Evolutionary conservation across 495 filamentous ascomycete species (phyloP), one percentile per base, ranked within the genome.

Genomic region (Hyaloscypha finlandica): DNA sequence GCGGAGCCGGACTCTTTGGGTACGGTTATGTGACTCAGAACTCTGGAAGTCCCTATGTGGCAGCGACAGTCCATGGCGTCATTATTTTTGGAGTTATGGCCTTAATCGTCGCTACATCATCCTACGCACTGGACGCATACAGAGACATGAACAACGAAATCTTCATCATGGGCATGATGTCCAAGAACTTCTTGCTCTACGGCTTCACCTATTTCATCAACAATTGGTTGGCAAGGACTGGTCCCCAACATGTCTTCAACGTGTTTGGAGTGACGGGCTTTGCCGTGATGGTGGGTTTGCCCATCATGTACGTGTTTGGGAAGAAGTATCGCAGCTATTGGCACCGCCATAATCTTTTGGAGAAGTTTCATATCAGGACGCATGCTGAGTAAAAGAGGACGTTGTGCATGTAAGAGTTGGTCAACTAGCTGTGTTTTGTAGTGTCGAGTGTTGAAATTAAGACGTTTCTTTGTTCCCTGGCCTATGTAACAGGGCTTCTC

Each of bases 101-200:
- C 8, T 2, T 57, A 3, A 73, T 80, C 65, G 75, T 78, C 59
- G 79, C 74, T 33, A 80, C 76, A 9, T 76, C 69, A 6, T 77
- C 77, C 1, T 83, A 83, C 65, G 72, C 80, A 5, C 73, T 80
- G 6, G 80, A 82, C 59, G 80, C 79, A 22, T 80, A 81, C 53
- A 74, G 78, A 19, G 80, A 80, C 54, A 75, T 79, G 48, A 75
- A 73, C 12, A 74, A 79, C 3, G 80, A 82, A 61, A 79, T 79
- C 61, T 77, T 81, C 66, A 78, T 80, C n/a, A 74, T 77, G 9
- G 71, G 73, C 53, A 61, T 82, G 62, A 67, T 79, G 48, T 20
- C 80, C 57, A 77, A 80, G 70, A 82, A 82, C 31, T 79, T 82
- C 65, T 79, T 80, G 55, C 74, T 77, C 11, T 82, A 78, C 67